Conservation (phyloP, 2,329 filamentous ascomycete species). For the Aspergillus hortae region DNA sequence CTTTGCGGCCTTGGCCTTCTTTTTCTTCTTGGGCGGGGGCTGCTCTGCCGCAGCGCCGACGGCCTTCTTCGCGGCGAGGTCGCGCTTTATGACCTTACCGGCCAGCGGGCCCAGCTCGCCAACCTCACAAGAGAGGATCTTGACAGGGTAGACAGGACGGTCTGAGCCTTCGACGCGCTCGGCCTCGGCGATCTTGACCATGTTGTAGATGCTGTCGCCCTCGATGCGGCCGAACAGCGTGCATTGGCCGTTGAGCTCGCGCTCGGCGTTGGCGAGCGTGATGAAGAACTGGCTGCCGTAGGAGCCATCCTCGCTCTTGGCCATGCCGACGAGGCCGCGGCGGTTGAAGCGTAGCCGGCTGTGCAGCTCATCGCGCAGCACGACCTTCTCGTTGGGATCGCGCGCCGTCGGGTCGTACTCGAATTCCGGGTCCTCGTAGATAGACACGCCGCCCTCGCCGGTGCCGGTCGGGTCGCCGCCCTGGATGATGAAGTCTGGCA, state of each 20-base stretch:
- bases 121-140: conserved; percentile 55
- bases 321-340: conserved; percentile 90
- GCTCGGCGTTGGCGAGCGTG: conserved; percentile 73
- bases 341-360: conserved; percentile 89
- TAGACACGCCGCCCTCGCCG: conserved; percentile 85
- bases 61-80: conserved; percentile 27
- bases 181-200: conserved; percentile 87
- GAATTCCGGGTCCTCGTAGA: conserved; percentile 69
- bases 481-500: conserved; percentile 89
- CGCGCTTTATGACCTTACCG: conserved; percentile 43
- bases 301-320: conserved; percentile 67
- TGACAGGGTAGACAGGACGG: conserved; percentile 79
- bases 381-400: conserved; percentile 50
- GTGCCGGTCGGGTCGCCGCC: conserved; percentile 93
- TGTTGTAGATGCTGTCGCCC: conserved; percentile 92
- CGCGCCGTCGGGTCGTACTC: conserved; percentile 54
- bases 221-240: conserved; percentile 90
- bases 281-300: conserved; percentile 98
- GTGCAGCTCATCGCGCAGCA: conserved; percentile 88
- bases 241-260: conserved; percentile 84
- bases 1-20: conserved; percentile 39
- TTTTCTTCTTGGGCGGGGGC: conserved; percentile 38
- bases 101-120: conserved; percentile 44
- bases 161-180: conserved; percentile 78
- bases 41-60: conserved; percentile 15